Conservation (phyloP, 371 early-diverging fungal genomes). For the Aphelidium insulamus region DNA sequence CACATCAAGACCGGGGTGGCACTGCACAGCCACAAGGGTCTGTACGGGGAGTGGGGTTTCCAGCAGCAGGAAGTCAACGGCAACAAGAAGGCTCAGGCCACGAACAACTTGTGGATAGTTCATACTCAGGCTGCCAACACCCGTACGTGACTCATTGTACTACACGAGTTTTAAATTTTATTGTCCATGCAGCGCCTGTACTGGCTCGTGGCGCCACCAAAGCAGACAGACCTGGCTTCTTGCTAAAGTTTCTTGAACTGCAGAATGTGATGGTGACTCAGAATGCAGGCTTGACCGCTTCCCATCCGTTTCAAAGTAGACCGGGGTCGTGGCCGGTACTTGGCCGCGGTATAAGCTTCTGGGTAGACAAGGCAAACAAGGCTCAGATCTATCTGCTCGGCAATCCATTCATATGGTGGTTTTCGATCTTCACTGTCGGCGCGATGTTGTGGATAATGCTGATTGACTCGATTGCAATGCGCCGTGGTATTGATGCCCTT, state of each 20-base stretch:
- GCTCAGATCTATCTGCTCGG: slow-evolving; percentile 80
- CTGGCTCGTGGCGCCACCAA: too few species aligned
- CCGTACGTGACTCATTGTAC: too few species aligned
- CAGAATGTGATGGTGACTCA: slow-evolving; percentile 58
- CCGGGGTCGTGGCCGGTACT: slow-evolving; percentile 68
- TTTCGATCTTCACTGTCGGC: slow-evolving; percentile 31
- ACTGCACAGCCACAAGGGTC: slow-evolving; percentile 43
- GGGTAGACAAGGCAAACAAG: slow-evolving; percentile 34
- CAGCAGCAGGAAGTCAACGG: slow-evolving; percentile 89
- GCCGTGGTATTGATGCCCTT: slow-evolving; percentile 43
- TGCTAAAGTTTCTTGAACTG: slow-evolving; percentile 54
- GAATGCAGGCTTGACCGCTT: slow-evolving; percentile 51
- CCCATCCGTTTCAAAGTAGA: slow-evolving; percentile 70
- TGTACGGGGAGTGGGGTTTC: slow-evolving; percentile 89
- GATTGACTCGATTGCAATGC: slow-evolving; percentile 37
- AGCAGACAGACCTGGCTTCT: slow-evolving; percentile 32
- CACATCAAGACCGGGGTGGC: slow-evolving; percentile 62
- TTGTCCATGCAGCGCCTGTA: too few species aligned
- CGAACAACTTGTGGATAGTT: slow-evolving; percentile 51
- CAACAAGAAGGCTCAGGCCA: slow-evolving; percentile 55
- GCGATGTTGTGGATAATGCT: slow-evolving; percentile 31
- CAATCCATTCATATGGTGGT: slow-evolving; percentile 88
- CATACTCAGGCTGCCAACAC: too few species aligned
- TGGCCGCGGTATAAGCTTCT: slow-evolving; percentile 67
- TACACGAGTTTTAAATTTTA: too few species aligned